phyloP scores from a whole-genome alignment of 1,139 yeast genomes.

The Yamadazyma trypodendri region DNA sequence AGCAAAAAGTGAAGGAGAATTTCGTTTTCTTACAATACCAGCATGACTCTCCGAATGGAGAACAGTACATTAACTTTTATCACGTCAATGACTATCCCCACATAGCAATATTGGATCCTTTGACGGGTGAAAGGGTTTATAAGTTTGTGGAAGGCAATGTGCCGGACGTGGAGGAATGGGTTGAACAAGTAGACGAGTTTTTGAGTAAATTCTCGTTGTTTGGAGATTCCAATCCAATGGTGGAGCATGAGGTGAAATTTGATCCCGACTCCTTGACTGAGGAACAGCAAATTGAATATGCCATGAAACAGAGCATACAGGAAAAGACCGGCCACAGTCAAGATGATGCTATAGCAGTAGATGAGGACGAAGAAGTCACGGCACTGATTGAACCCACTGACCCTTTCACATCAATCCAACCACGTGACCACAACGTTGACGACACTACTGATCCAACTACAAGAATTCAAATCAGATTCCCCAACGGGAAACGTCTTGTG shows the following conservation, averaged over 20 bases:
- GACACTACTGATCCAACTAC: slow-evolving; percentile 58
- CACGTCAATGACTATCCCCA: slow-evolving; percentile 73
- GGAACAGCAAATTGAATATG: slow-evolving; percentile 81
- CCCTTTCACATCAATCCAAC: slow-evolving; percentile 43
- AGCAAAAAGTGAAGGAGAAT: slow-evolving; percentile 59
- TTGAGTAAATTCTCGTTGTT: slow-evolving; percentile 65
- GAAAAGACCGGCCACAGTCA: slow-evolving; percentile 19
- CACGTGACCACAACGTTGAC: slow-evolving; percentile 56
- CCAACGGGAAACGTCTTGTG: slow-evolving; percentile 82
- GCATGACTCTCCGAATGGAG: slow-evolving; percentile 71
- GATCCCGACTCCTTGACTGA: slow-evolving; percentile 70
- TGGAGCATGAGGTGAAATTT: slow-evolving; percentile 49
- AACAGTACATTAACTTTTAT: slow-evolving; percentile 68
- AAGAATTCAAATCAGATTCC: slow-evolving; percentile 82
- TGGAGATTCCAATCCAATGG: slow-evolving; percentile 65
- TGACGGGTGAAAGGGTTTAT: slow-evolving; percentile 86
- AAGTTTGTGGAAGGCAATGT: slow-evolving; percentile 64
- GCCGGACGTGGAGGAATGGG: slow-evolving; percentile 59
- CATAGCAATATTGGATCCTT: slow-evolving; percentile 88
- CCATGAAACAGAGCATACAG: slow-evolving; percentile 63
- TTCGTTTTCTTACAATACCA: slow-evolving; percentile 85
- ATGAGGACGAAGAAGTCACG: slow-evolving; percentile 14
- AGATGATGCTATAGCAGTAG: slow-evolving; percentile 26
- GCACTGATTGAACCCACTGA: slow-evolving; percentile 15
- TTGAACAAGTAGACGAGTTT: slow-evolving; percentile 59